Percentiles rank a stretch among this genome's conserved stretches.
phyloP scores from a whole-genome alignment of 345 rosid genomes.

The Erodium maritimum region DNA sequence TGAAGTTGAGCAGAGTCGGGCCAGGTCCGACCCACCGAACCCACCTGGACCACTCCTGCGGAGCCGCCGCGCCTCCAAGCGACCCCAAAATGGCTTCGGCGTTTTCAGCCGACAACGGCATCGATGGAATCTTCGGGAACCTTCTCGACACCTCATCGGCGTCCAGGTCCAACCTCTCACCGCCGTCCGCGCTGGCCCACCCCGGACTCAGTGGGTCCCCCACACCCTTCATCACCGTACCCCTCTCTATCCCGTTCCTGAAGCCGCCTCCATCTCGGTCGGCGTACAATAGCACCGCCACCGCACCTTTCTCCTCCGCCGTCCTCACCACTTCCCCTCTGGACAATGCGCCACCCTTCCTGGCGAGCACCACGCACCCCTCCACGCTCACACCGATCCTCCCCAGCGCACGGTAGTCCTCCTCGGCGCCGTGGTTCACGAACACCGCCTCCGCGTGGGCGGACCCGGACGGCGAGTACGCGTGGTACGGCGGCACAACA shows the following conservation, averaged over 20 bases:
- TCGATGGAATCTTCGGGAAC: slow-evolving; percentile 65
- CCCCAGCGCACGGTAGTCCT: slow-evolving; percentile 55
- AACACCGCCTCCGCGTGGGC: slow-evolving; percentile 47
- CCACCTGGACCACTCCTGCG: slow-evolving; percentile 44
- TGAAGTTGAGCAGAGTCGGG: slow-evolving; percentile 51
- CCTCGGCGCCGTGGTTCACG: slow-evolving; percentile 62
- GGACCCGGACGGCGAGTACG: slow-evolving; percentile 81
- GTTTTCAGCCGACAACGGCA: slow-evolving; percentile 62
- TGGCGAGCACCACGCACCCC: slow-evolving; percentile 49
- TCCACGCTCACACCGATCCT: slow-evolving; percentile 48
- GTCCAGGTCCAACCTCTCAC: slow-evolving; percentile 51
- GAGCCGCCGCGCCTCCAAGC: slow-evolving; percentile 43
- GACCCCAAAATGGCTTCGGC: slow-evolving; percentile 58
- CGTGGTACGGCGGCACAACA: slow-evolving; percentile 69
- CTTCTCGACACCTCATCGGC: slow-evolving; percentile 41
- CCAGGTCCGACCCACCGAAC: slow-evolving; percentile 59
- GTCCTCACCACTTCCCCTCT: slow-evolving; percentile 52
- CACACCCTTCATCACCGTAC: slow-evolving; percentile 83
- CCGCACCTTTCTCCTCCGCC: slow-evolving; percentile 63
- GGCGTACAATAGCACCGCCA: slow-evolving; percentile 60
- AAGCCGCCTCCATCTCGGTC: slow-evolving; percentile 27
- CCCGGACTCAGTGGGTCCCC: slow-evolving; percentile 97
- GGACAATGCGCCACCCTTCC: slow-evolving; percentile 46
- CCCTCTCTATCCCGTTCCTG: slow-evolving; percentile 72
- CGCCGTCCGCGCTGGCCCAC: slow-evolving; percentile 66